Conservation (phyloP, 345 rosid genomes). For the Moricandia moricandioides region DNA sequence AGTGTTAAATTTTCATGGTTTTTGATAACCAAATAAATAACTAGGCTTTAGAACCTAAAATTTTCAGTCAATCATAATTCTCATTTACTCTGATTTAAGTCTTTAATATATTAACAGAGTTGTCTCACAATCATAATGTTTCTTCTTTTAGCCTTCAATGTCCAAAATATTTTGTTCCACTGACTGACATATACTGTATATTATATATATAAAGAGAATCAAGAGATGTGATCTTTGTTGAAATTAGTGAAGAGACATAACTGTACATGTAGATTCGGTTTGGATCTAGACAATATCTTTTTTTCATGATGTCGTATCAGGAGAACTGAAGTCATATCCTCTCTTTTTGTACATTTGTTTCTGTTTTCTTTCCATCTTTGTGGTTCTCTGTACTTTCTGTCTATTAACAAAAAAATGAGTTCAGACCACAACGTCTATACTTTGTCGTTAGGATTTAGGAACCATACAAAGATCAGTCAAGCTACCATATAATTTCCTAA, state of each 20-base stretch:
- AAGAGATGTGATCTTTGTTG: background rate
- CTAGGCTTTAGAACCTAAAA: too few relatives aligned
- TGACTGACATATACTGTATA: background rate
- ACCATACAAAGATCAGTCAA: background rate
- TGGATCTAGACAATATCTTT: background rate
- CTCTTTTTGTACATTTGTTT: background rate
- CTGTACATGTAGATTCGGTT: background rate
- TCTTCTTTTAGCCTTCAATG: background rate
- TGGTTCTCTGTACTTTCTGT: background rate
- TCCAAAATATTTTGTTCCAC: background rate
- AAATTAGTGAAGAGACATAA: background rate
- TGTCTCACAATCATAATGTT: background rate
- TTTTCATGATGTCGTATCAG: background rate
- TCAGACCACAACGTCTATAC: background rate
- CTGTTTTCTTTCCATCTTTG: background rate
- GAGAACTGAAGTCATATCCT: background rate
- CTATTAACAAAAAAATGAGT: background rate
- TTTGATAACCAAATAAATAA: too few relatives aligned
- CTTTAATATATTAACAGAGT: background rate
- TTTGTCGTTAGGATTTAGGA: background rate
- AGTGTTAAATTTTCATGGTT: too few relatives aligned
- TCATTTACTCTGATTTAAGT: too few relatives aligned
- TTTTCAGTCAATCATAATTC: too few relatives aligned
- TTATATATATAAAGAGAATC: background rate
- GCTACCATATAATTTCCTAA: background rate